These are phyloP conservation scores for Stentor roeselii DNA, from an alignment of 73 alveolate species.

Conservation along the genomic window DNA sequence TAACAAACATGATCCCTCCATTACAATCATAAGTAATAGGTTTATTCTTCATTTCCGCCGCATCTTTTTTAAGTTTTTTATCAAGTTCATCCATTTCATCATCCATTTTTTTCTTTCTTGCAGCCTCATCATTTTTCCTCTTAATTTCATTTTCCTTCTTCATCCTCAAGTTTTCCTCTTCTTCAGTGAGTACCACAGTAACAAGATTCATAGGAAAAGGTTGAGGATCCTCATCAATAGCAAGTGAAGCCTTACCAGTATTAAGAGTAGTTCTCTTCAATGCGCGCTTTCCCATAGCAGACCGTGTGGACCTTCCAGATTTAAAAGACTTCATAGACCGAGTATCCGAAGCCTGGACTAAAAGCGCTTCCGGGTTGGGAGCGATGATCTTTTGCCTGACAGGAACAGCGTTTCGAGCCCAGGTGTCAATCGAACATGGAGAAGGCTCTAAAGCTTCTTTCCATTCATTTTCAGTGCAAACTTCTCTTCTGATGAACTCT, in stretches of 20 bases:
- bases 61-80: conserved; percentile 5
- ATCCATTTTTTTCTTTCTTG: neutral
- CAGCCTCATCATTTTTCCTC: conserved; percentile 1
- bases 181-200: neutral
- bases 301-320: neutral
- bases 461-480: neutral
- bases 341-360: neutral
- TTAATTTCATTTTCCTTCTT: conserved; percentile 8
- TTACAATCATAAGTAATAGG: neutral
- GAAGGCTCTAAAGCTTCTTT: neutral
- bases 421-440: neutral
- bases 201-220: neutral
- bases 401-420: conserved; percentile 22
- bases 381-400: neutral
- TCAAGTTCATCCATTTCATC: conserved; percentile 8
- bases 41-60: conserved; percentile 3
- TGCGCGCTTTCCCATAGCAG: neutral
- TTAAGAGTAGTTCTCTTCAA: neutral
- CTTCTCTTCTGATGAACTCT: neutral
- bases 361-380: neutral
- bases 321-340: neutral
- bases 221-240: conserved; percentile 6
- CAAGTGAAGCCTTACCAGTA: neutral
- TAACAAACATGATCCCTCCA: neutral
- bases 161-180: conserved; percentile 7